phyloP scores from a whole-genome alignment of 805 yeast species.

The Wickerhamiella australiensis region DNA sequence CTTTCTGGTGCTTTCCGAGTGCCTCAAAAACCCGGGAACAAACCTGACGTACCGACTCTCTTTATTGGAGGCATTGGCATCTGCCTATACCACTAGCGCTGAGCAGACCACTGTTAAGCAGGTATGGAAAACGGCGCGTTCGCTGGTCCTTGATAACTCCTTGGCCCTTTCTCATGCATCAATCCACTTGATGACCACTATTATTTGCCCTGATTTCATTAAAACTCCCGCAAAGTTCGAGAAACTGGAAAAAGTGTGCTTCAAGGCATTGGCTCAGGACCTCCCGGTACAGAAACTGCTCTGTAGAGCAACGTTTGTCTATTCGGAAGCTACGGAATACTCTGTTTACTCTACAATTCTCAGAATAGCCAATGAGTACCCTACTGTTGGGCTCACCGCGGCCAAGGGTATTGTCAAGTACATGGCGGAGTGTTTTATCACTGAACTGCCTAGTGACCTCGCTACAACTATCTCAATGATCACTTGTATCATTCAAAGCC shows the following conservation, averaged over 20 bases:
- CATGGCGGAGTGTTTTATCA: background rate
- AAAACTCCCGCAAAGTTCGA: slow-evolving; percentile 24
- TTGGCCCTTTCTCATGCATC: slow-evolving; percentile 26
- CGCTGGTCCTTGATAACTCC: slow-evolving; percentile 23
- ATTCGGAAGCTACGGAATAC: background rate
- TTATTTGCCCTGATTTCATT: slow-evolving; percentile 20
- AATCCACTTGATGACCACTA: slow-evolving; percentile 22
- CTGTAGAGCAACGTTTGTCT: background rate
- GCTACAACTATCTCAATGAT: background rate
- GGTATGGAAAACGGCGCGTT: slow-evolving; percentile 26
- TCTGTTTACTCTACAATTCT: background rate
- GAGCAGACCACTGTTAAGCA: slow-evolving; percentile 27
- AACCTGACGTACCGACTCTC: slow-evolving; percentile 17
- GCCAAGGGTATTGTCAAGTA: slow-evolving; percentile 8
- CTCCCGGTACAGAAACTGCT: background rate
- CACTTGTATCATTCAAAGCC: slow-evolving; percentile 1
- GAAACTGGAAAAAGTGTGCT: slow-evolving; percentile 18
- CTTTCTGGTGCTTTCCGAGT: slow-evolving; percentile 18
- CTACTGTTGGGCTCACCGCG: background rate
- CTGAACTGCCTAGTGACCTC: background rate
- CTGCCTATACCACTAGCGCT: slow-evolving; percentile 16
- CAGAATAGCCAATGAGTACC: slow-evolving; percentile 2
- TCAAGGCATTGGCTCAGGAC: slow-evolving; percentile 17
- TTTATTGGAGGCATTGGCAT: slow-evolving; percentile 15
- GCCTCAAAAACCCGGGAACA: slow-evolving; percentile 14